Percentiles rank a stretch among this genome's conserved stretches.
phyloP scores from a whole-genome alignment of 352 stramenopile genomes.

The Phytophthora niederhauseri region DNA sequence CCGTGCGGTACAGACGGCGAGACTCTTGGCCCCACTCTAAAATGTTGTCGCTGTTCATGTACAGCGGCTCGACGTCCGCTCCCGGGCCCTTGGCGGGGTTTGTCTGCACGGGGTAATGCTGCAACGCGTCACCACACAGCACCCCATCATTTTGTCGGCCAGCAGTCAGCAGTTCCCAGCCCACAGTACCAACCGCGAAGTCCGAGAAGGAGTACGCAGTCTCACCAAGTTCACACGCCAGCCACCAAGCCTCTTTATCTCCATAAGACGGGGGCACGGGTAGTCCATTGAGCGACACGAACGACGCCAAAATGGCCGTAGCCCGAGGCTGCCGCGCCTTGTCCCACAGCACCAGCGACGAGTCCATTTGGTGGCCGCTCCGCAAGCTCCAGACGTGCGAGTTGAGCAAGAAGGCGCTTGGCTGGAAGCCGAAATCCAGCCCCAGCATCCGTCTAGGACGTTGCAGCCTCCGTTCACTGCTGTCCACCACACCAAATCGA shows the following conservation, averaged over 20 bases:
- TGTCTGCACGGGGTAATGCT: slow-evolving; percentile 44
- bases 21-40: slow-evolving; percentile 32
- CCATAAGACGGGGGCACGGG: slow-evolving; percentile 40
- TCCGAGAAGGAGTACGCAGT: slow-evolving; percentile 54
- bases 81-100: slow-evolving; percentile 14
- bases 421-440: slow-evolving; percentile 36
- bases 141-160: slow-evolving; percentile 28
- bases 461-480: not conserved
- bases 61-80: slow-evolving; percentile 39
- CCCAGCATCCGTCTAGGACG: slow-evolving; percentile 5
- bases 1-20: slow-evolving; percentile 35
- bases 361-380: slow-evolving; percentile 58
- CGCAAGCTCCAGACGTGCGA: slow-evolving; percentile 46
- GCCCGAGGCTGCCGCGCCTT: slow-evolving; percentile 46
- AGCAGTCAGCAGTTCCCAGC: slow-evolving; percentile 26
- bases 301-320: slow-evolving; percentile 50
- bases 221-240: slow-evolving; percentile 57
- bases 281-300: slow-evolving; percentile 39
- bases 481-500: slow-evolving; percentile 7
- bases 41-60: slow-evolving; percentile 64
- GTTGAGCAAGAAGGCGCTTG: slow-evolving; percentile 39
- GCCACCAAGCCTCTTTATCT: slow-evolving; percentile 63
- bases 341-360: slow-evolving; percentile 53
- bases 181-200: slow-evolving; percentile 35
- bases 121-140: slow-evolving; percentile 52